Base-by-base conservation (phyloP, 441 rosid genomes). In the Rhodomyrtus psidioides region DNA sequence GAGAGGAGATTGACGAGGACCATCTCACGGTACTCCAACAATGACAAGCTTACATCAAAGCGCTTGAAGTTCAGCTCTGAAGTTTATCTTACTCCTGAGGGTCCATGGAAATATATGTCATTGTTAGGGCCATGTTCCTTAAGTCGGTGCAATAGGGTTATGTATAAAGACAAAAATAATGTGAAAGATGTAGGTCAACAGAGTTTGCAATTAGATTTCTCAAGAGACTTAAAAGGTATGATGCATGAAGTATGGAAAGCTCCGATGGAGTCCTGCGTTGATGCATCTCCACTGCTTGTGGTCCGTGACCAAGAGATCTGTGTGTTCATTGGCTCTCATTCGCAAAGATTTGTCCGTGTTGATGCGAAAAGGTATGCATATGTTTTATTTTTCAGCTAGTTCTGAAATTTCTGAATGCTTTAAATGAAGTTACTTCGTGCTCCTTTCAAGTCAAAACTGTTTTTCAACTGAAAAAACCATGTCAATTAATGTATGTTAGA, bases 261-360 rank as follows among this genome's bases (percentile, higher is more conserved):
- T 91, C 90, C 90, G 88, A 92, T 95, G 99, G 96, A 91, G 84
- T 94, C 99, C 86, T 97, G 99, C 88, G 96, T 96, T 84, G 99
- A 97, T 92, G 97, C 98, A 84, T 97, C 99, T 5, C 98, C 98
- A 58, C 91, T 96, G 74, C 84, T 96, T 82, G 98, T 96, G 82
- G 88, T 93, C 85, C 93, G 90, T 88, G 91, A 91, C 65, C 90
- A 92, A 3, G 93, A 95, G 88, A 82, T 92, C 79, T 94, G 90
- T 93, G 82, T 96, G 65, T 94, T 97, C 90, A 91, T 96, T 91
- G 99, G 99, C 88, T 96, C 99, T 85, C 99, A 97, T 89, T 92
- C 98, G 7, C 91, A 89, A 81, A 95, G 90, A 84, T 95, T 96
- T 90, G 84, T 91, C 23, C 92, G 98, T 86, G 75, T 96, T 84